phyloP scores from a whole-genome alignment of 169 alveolate species.

The Cryptosporidium tyzzeri region DNA sequence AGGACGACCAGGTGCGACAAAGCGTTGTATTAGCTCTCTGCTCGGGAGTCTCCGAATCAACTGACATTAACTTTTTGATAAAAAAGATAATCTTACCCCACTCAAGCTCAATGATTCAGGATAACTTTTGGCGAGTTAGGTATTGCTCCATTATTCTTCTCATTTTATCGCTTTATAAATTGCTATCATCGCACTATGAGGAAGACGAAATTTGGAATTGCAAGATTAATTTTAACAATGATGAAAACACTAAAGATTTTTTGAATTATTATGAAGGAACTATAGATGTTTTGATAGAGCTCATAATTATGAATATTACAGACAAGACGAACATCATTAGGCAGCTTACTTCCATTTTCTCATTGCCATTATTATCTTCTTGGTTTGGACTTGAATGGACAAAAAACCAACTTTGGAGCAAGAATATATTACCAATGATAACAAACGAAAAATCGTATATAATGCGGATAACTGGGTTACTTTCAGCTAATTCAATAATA shows the following conservation, averaged over 20 bases:
- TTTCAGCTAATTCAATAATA: slow-evolving; percentile 32
- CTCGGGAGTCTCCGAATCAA: slow-evolving; percentile 13
- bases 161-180: neutral
- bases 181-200: neutral
- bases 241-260: neutral
- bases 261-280: neutral
- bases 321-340: slow-evolving; percentile 58
- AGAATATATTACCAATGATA: slow-evolving; percentile 20
- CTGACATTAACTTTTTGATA: slow-evolving; percentile 13
- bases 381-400: slow-evolving; percentile 54
- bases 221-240: neutral
- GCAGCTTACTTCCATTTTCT: slow-evolving; percentile 42
- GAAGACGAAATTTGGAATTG: slow-evolving; percentile 54
- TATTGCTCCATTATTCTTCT: slow-evolving; percentile 46
- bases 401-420: slow-evolving; percentile 14
- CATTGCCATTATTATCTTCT: slow-evolving; percentile 28
- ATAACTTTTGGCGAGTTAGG: slow-evolving; percentile 65
- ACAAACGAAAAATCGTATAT: slow-evolving; percentile 12
- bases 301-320: neutral
- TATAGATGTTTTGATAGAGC: slow-evolving; percentile 3
- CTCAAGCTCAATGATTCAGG: slow-evolving; percentile 7
- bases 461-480: slow-evolving; percentile 16
- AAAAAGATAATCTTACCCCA: slow-evolving; percentile 16
- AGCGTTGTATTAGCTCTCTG: slow-evolving; percentile 42
- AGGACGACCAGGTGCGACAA: slow-evolving; percentile 45